Evolutionary conservation across 2,329 filamentous ascomycete species (phyloP), one percentile per base, ranked within the genome.

Genomic region (Coniochaeta pulveracea): DNA sequence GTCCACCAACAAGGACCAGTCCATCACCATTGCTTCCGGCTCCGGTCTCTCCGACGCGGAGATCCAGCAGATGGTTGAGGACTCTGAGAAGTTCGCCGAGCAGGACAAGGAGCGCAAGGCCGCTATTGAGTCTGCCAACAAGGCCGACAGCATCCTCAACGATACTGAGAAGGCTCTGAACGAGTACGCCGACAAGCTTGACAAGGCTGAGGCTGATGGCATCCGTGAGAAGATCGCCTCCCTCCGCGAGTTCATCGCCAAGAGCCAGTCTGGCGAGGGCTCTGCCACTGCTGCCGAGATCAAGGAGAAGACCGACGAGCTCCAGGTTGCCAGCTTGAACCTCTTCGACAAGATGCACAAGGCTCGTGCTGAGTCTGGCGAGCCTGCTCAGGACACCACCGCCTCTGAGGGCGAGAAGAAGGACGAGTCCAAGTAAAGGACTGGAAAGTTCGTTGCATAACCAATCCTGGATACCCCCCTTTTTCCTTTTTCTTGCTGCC

Each of bases 331-430:
- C 47, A 89, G 82, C 63, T 71, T 98, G 65, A 93, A 84, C 66
- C 79, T 96, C 54, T 96, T 98, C 62, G 91, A 96, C 71, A 95
- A 96, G 82, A 94, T 98, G 85, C 89, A 98, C 83, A 93, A 93
- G 74, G 85, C 89, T 47, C 80, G 85, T 50, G 60, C 64, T 47
- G 82, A 88, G 67, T 69, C 68, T 48, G 59, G 66, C 52, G 61
- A 68, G 55, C 61, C 73, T 55, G 62, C 72, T 49, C 47, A 59
- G 50, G 60, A 66, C 55, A 54, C 63, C n/a, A n/a, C n/a, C 61
- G 59, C 62, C 50, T 51, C 71, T 40, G 77, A 83, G 57, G 76
- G 69, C 45, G 77, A 86, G 67, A 83, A 83, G 72, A 86, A 86
- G 76, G 72, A 69, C 44, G 74, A 80, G 62, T 70, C 64, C 64